Evolutionary conservation across 768 basidiomycete species (phyloP), one percentile per base, ranked within the genome.

Genomic region (Leccinellum rugosiceps): DNA sequence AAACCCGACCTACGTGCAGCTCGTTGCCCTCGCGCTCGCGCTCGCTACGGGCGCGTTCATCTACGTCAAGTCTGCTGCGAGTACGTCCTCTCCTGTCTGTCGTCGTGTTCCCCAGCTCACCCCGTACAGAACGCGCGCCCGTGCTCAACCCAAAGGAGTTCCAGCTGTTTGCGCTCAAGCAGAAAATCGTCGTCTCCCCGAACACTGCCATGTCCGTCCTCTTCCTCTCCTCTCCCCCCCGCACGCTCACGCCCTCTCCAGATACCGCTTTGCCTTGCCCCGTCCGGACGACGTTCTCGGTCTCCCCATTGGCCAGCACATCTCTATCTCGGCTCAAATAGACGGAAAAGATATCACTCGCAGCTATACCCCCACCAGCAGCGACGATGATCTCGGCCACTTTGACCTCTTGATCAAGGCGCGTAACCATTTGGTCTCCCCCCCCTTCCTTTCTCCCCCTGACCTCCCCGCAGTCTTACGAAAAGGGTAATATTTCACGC

Each of bases 381-480:
- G 88, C 66, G 92, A 98, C 69, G 92, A 96, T 56, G 89, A 98
- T 77, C 82, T 80, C 50, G 97, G 97, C 50, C 83, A 89, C 76
- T 98, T 99, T 72, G 95, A 98, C 74, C 85, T 99, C 58, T 83
- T 99, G 66, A 89, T 99, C 79, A 99, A 99, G 87, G 94, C 92
- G 67, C 56, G 67, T 59, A 23, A 32, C 25, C 43, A 49, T 25
- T 7, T 30, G 5, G 15, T 11, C 38, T 14, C 7, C 4, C 2
- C 25, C 32, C 35, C 14, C 7, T 6, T 2, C 26, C 34, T 48
- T 28, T 47, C 13, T 51, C 58, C 14, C 25, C 23, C 25, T 46
- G 23, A 46, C 25, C 45, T 10, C 19, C 35, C 48, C 28, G 3
- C 35, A 97, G 95, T 84, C 93, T 7, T 99, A 99, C 69, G 96